Evolutionary conservation across 306 rosid genomes (phyloP), one percentile per base, ranked within the genome.

Genomic region (Lupinus albus): DNA sequence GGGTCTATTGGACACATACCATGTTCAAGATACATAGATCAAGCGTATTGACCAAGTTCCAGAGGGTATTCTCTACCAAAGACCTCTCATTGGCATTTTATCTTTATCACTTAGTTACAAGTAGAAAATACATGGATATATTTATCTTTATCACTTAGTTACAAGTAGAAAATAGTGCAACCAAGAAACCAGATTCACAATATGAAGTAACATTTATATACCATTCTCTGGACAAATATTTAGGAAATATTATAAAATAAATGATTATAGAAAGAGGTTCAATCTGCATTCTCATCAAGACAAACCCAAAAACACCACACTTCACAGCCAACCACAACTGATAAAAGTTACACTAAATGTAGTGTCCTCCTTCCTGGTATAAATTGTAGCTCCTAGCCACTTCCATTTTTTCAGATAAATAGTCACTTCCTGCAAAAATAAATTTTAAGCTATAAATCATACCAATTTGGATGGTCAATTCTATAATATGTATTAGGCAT

Each of bases 341-440:
- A 52, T 56, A 51, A 20, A 82, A 41, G 48, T 68, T 71, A 57
- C 33, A 82, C 30, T 42, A 59, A 64, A 72, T 47, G 71, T 77
- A 89, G 65, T 85, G 87, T 54, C 82, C 94, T 54, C 78, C 75
- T 16, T 84, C 87, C 65, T 83, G 87, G 68, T 80, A 91, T 36
- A 88, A 73, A 78, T 64, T 58, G 72, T 84, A 91, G 64, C 67
- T 75, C 30, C 84, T 86, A 13, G 75, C 52, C 30, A 79, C 79
- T 84, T 86, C 93, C 81, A 92, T 81, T 81, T 89, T 89, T 69
- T 89, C 95, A 48, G 67, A 54, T 72, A 81, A 76, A 66, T 84
- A 85, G 44, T 85, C 98, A 75, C 72, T 79, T 62, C 91, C 98
- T 86, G 72, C 77, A 72, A 49, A 64, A 39, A 25, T 30, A 36